A percentile compares a stretch with the other conserved stretches of the same genome.
These are phyloP conservation scores for Ilyonectria mors-panacis DNA, from an alignment of 2,329 filamentous ascomycete genomes.

Conservation along the genomic window DNA sequence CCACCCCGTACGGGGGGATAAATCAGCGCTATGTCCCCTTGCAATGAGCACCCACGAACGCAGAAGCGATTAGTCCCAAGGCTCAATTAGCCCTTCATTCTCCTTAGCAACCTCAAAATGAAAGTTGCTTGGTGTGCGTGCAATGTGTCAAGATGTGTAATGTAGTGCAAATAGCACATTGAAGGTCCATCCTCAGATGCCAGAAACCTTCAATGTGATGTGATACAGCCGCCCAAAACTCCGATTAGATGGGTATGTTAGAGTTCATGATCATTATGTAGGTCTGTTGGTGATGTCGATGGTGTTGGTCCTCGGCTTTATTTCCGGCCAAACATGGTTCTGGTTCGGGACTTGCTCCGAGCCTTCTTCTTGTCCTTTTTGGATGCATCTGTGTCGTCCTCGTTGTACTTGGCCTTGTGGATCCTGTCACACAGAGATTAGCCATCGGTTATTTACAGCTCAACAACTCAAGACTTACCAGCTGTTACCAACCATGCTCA, in stretches of 20 bases:
- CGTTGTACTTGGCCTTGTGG: slow-evolving; percentile 94
- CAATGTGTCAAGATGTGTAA: slow-evolving; percentile 23
- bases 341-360: slow-evolving; percentile 82
- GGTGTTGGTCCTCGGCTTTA: slow-evolving; percentile 33
- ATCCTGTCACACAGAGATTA: slow-evolving; percentile 73
- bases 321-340: slow-evolving; percentile 77
- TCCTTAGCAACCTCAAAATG: slow-evolving; percentile 7
- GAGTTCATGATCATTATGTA: slow-evolving; percentile 51
- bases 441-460: not conserved
- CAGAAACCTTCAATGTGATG: slow-evolving; percentile 36
- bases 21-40: slow-evolving; percentile 39
- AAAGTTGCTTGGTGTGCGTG: slow-evolving; percentile 6
- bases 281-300: slow-evolving; percentile 34
- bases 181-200: slow-evolving; percentile 39
- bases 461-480: slow-evolving; percentile 76
- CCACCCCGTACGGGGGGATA: slow-evolving; percentile 18
- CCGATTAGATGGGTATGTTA: slow-evolving; percentile 52
- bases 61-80: slow-evolving; percentile 24
- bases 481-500: slow-evolving; percentile 98
- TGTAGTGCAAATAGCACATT: slow-evolving; percentile 31
- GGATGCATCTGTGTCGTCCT: slow-evolving; percentile 65
- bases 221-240: slow-evolving; percentile 50
- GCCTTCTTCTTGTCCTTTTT: slow-evolving; percentile 73
- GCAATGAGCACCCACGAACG: slow-evolving; percentile 30
- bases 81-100: slow-evolving; percentile 15